Conservation (phyloP, 2,329 filamentous ascomycete genomes). For the Penicillium sp. region DNA sequence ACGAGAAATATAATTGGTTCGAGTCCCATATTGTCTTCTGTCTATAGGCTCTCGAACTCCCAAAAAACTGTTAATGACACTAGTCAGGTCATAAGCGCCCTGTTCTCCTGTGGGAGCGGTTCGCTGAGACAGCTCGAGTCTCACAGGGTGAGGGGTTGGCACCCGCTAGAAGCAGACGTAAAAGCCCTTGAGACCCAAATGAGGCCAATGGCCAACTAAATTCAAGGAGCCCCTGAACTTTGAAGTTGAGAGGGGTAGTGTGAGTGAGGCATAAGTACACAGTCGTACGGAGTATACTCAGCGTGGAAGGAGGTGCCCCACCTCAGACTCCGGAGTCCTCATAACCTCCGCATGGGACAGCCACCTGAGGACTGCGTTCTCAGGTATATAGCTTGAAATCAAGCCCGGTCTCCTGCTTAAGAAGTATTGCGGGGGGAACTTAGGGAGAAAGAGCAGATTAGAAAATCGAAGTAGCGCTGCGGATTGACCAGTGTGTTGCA, state of each 20-base stretch:
- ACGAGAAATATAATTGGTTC: conserved; percentile 24
- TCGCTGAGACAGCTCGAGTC: conserved; percentile 28
- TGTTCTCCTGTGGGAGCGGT: conserved; percentile 30
- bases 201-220: conserved; percentile 9
- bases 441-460: no score
- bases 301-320: conserved; percentile 19
- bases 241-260: conserved; percentile 5
- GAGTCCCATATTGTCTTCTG: conserved; percentile 12
- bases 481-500: neutral
- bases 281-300: conserved; percentile 4
- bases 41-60: conserved; percentile 24
- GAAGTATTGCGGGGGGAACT: no score
- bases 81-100: conserved; percentile 37
- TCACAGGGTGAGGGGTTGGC: conserved; percentile 11
- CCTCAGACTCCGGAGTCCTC: conserved; percentile 14
- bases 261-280: conserved; percentile 1
- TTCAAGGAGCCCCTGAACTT: neutral
- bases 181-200: conserved; percentile 2
- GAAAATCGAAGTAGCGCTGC: neutral
- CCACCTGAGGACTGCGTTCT: neutral
- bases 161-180: conserved; percentile 11
- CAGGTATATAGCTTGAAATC: conserved; percentile 9
- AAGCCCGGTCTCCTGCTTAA: neutral
- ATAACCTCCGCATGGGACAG: conserved; percentile 15
- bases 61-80: conserved; percentile 25